Evolutionary conservation across 1,284 basidiomycete genomes (phyloP).

Genomic region (Trichosporon faecale): DNA sequence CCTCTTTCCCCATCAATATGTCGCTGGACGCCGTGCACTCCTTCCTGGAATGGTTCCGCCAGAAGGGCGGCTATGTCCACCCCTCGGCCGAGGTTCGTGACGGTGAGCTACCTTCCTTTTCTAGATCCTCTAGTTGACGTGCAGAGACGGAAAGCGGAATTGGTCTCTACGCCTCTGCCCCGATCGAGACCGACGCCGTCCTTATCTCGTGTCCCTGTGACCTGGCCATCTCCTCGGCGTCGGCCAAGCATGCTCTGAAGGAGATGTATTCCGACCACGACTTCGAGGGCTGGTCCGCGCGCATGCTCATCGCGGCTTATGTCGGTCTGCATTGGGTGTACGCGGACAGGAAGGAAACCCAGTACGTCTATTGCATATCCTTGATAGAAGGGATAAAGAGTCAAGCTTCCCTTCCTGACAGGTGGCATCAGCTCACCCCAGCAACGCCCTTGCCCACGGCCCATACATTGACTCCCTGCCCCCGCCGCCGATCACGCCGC

Average conservation of each 20-base stretch:
- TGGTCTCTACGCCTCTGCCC: slow-evolving; percentile 58
- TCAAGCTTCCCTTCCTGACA: no score
- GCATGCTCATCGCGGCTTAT: slow-evolving; percentile 70
- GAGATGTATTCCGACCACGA: slow-evolving; percentile 29
- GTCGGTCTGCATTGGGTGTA: slow-evolving; percentile 68
- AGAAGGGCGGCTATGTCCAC: slow-evolving; percentile 12
- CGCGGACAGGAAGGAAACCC: slow-evolving; percentile 18
- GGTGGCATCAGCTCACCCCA: slow-evolving; percentile 14
- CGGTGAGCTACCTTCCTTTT: slow-evolving; percentile 47
- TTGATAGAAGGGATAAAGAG: no score
- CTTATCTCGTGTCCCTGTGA: slow-evolving; percentile 72
- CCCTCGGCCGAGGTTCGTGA: slow-evolving; percentile 23
- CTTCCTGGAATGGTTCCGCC: slow-evolving; percentile 16
- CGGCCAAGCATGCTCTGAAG: not conserved
- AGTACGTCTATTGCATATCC: slow-evolving; percentile 23
- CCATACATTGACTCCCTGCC: slow-evolving; percentile 71
- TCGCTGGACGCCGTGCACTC: slow-evolving; percentile 13
- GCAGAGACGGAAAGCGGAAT: slow-evolving; percentile 57
- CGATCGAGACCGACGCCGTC: slow-evolving; percentile 58
- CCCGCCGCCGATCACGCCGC: slow-evolving; percentile 60
- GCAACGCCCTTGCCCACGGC: slow-evolving; percentile 50
- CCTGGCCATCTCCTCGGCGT: slow-evolving; percentile 64
- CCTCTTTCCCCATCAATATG: slow-evolving; percentile 6
- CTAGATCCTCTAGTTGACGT: not conserved
- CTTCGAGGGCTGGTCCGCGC: slow-evolving; percentile 60